phyloP scores from a whole-genome alignment of 441 rosid species.

The Corymbia citriodora region DNA sequence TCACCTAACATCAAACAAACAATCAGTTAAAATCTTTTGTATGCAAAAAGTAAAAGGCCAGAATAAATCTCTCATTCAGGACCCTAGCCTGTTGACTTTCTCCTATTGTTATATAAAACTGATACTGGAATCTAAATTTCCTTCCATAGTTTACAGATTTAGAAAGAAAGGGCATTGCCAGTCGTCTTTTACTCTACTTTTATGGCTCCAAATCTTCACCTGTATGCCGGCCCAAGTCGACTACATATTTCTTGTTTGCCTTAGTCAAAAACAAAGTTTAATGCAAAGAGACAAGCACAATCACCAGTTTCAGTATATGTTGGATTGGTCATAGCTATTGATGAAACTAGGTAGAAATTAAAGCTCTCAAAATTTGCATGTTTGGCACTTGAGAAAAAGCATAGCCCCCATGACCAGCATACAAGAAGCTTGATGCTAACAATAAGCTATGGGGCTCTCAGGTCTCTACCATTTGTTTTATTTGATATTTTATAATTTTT shows the following conservation, averaged over 20 bases:
- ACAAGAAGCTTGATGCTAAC: not conserved
- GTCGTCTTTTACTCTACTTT: not conserved
- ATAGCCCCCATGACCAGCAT: not conserved
- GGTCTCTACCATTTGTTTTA: not conserved
- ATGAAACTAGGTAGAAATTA: not conserved
- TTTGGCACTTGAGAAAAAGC: not conserved
- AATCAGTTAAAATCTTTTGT: not conserved
- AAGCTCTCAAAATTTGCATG: not conserved
- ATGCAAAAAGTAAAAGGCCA: not conserved
- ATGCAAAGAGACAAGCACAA: not conserved
- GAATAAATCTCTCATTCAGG: not conserved
- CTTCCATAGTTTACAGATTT: not conserved
- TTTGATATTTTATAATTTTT: not conserved
- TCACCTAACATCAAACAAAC: constrained; percentile 8
- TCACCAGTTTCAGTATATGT: not conserved
- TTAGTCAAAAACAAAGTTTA: not conserved
- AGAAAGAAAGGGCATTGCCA: not conserved
- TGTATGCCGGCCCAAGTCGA: not conserved
- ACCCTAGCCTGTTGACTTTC: not conserved
- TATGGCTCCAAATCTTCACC: not conserved
- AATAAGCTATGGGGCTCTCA: not conserved
- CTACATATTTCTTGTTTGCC: not conserved
- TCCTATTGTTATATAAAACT: not conserved
- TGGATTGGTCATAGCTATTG: not conserved
- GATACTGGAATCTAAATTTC: not conserved